A percentile compares a stretch with the other conserved stretches of the same genome.
Evolutionary conservation across 306 rosid genomes (phyloP).

Genomic region (Cicer judaicum): DNA sequence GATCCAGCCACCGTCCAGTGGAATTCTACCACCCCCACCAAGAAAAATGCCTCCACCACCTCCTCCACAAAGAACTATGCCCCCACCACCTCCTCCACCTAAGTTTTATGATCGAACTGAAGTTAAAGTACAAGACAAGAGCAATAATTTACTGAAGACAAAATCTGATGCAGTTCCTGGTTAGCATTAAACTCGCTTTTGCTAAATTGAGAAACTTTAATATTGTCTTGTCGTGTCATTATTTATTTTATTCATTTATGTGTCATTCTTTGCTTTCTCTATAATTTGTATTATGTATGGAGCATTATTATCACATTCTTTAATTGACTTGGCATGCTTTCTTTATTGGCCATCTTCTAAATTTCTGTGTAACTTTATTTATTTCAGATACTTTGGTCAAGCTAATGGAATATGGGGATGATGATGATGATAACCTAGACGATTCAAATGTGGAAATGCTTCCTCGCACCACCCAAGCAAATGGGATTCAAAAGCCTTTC

Average conservation of each 20-base stretch:
- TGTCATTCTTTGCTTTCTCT: conserved; percentile 10
- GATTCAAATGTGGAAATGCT: conserved; percentile 58
- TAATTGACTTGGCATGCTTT: conserved; percentile 18
- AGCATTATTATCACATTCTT: conserved; percentile 19
- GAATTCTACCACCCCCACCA: conserved; percentile 62
- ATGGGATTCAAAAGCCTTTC: conserved; percentile 73
- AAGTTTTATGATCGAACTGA: conserved; percentile 55
- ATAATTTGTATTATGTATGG: not conserved
- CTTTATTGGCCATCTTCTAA: conserved; percentile 26
- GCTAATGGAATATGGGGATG: conserved; percentile 97
- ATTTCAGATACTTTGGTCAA: conserved; percentile 82
- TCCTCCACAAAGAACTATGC: conserved; percentile 60
- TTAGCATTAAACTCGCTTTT: conserved; percentile 43
- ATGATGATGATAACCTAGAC: conserved; percentile 82
- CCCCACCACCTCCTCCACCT: conserved; percentile 71
- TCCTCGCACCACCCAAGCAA: conserved; percentile 38
- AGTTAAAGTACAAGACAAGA: conserved; percentile 53
- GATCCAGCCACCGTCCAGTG: conserved; percentile 53
- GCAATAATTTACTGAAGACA: conserved; percentile 48
- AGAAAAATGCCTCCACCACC: conserved; percentile 68
- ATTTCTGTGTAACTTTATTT: conserved; percentile 14
- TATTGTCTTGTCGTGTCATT: conserved; percentile 1
- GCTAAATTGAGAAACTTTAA: conserved; percentile 21
- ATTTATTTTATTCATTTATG: not conserved
- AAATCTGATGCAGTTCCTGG: conserved; percentile 74